Evolutionary conservation across 768 basidiomycete genomes (phyloP).

Genomic region (Clavulina sp.): DNA sequence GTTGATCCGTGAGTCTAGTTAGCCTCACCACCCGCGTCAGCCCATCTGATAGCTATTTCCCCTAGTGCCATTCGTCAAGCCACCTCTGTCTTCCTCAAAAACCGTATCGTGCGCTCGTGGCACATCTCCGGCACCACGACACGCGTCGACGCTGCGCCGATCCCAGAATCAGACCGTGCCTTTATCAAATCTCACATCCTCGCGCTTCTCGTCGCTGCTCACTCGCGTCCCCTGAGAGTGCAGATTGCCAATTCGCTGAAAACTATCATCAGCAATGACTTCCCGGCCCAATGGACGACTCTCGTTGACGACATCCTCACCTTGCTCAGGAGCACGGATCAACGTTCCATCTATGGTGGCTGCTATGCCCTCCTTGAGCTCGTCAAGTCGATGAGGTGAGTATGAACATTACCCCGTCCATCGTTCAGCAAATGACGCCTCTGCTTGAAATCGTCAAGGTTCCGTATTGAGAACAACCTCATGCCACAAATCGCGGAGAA

Average conservation of each 20-base stretch:
- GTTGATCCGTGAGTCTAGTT: conserved; percentile 54
- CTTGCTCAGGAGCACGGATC: conserved; percentile 42
- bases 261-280: conserved; percentile 56
- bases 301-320: conserved; percentile 49
- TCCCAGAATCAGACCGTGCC: conserved; percentile 50
- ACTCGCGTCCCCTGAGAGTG: conserved; percentile 47
- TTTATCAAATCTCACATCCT: conserved; percentile 54
- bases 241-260: conserved; percentile 64
- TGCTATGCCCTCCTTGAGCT: conserved; percentile 63
- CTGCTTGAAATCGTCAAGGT: conserved; percentile 25
- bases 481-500: conserved; percentile 40
- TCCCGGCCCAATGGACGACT: conserved; percentile 57
- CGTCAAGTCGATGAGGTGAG: conserved; percentile 57
- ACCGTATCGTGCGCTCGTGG: conserved; percentile 60
- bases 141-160: conserved; percentile 43
- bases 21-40: conserved; percentile 8
- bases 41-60: conserved; percentile 1
- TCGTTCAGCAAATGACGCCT: not conserved
- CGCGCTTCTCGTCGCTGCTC: conserved; percentile 48
- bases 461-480: conserved; percentile 44
- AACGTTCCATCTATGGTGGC: conserved; percentile 64
- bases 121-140: conserved; percentile 27
- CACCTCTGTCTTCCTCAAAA: conserved; percentile 78
- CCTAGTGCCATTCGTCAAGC: conserved; percentile 66
- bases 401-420: conserved; percentile 4